phyloP scores from a whole-genome alignment of 176 grass and related monocot genomes.

The Raddia distichophylla region DNA sequence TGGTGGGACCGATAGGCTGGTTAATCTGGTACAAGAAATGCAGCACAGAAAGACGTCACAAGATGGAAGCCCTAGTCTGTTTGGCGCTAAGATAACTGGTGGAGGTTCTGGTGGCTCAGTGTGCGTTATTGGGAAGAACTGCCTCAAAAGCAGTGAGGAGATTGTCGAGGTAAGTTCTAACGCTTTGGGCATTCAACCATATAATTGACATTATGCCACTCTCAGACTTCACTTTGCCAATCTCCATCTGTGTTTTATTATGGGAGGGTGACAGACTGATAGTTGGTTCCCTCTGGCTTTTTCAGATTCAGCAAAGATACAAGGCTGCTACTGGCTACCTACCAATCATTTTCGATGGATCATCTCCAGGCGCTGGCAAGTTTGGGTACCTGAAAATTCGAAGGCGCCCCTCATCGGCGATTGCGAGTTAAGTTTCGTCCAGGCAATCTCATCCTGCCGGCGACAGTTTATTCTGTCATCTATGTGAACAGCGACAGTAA shows the following conservation, averaged over 20 bases:
- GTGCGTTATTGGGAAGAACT: constrained; percentile 64
- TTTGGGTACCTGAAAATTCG: constrained; percentile 85
- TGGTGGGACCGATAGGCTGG: constrained; percentile 70
- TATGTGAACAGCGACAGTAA: background rate
- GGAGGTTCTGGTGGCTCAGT: constrained; percentile 75
- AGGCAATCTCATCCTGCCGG: background rate
- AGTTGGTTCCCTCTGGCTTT: background rate
- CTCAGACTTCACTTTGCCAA: too few species aligned
- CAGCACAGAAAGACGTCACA: constrained; percentile 48
- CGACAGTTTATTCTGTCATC: background rate
- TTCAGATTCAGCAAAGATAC: constrained; percentile 92
- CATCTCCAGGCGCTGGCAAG: constrained; percentile 80
- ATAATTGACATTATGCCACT: too few species aligned
- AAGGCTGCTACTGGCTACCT: constrained; percentile 75
- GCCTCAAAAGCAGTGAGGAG: constrained; percentile 63
- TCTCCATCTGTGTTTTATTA: background rate
- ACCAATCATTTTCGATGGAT: constrained; percentile 78
- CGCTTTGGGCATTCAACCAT: too few species aligned
- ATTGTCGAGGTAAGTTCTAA: constrained; percentile 59
- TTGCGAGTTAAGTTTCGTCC: background rate
- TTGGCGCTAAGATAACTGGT: constrained; percentile 78
- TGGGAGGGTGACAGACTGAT: too few species aligned
- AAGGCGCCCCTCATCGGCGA: background rate
- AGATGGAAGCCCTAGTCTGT: constrained; percentile 42
- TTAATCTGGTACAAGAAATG: constrained; percentile 77